These are phyloP conservation scores for Xylaria acuta DNA, from an alignment of 495 filamentous ascomycete species.

Conservation along the genomic window DNA sequence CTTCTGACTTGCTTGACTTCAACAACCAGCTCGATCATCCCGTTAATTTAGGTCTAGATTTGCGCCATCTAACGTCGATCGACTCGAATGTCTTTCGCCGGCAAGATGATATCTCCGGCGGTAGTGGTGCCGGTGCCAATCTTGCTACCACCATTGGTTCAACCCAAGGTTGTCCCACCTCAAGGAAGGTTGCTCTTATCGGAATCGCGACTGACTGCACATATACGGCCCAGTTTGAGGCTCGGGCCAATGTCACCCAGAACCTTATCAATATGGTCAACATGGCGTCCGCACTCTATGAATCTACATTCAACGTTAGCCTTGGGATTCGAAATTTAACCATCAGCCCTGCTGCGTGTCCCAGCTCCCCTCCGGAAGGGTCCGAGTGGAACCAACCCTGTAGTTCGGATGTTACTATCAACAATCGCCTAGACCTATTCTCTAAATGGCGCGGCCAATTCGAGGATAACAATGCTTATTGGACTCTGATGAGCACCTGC, in stretches of 20 bases:
- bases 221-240: conserved; percentile 74
- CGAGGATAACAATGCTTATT: conserved; percentile 84
- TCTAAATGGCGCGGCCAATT: conserved; percentile 81
- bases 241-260: conserved; percentile 60
- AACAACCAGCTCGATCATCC: conserved; percentile 72
- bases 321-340: conserved; percentile 87
- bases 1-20: conserved; percentile 71
- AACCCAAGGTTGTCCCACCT: conserved; percentile 81
- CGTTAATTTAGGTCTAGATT: conserved; percentile 56
- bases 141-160: conserved; percentile 80
- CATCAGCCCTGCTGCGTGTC: conserved; percentile 71
- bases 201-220: conserved; percentile 93
- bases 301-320: conserved; percentile 91
- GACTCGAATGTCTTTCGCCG: conserved; percentile 46
- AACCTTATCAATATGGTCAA: conserved; percentile 89
- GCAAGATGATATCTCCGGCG: conserved; percentile 63
- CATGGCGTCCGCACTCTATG: conserved; percentile 83
- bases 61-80: conserved; percentile 40
- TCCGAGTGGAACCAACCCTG: conserved; percentile 86
- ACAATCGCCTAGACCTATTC: conserved; percentile 83
- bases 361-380: conserved; percentile 64
- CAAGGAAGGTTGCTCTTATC: conserved; percentile 86
- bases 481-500: conserved; percentile 90
- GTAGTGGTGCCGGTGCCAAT: conserved; percentile 86
- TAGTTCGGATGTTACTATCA: conserved; percentile 65